Conservation (phyloP, 2,329 filamentous ascomycete species). For the Cercospora nicotianae region DNA sequence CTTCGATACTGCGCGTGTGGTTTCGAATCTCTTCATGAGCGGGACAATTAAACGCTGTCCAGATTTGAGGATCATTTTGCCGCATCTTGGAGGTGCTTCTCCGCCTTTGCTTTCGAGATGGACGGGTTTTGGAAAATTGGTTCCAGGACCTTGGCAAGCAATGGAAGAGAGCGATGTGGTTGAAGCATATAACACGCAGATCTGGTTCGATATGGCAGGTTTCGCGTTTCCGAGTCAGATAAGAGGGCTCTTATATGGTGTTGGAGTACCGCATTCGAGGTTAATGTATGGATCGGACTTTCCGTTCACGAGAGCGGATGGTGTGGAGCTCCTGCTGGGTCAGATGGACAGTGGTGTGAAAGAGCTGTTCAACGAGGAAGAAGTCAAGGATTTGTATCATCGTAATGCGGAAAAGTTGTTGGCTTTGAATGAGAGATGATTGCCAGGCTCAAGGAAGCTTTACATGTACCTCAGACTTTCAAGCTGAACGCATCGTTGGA, state of each 20-base stretch:
- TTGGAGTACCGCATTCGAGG: constrained; percentile 43
- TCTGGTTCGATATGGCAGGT: constrained; percentile 57
- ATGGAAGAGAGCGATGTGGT: constrained; percentile 34
- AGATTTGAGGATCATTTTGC: constrained; percentile 50
- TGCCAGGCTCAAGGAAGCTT: not conserved
- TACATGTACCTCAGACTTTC: not conserved
- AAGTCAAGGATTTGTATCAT: constrained; percentile 43
- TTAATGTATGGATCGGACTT: constrained; percentile 56
- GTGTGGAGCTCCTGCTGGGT: constrained; percentile 42
- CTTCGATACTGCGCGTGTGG: constrained; percentile 54
- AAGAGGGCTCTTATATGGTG: constrained; percentile 47
- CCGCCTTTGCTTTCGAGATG: constrained; percentile 50
- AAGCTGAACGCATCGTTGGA: too few species aligned
- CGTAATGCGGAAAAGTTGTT: constrained; percentile 40
- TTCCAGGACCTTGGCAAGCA: constrained; percentile 39
- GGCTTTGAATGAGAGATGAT: not conserved
- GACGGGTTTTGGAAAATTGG: constrained; percentile 42
- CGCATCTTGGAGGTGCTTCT: constrained; percentile 51
- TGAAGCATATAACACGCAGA: constrained; percentile 42
- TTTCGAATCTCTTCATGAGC: constrained; percentile 52
- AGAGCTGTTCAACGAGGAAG: constrained; percentile 39
- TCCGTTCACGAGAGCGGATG: constrained; percentile 49
- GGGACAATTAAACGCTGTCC: constrained; percentile 51
- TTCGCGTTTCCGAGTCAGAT: constrained; percentile 53
- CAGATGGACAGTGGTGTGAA: constrained; percentile 47